A percentile compares a stretch with the other conserved stretches of the same genome.
phyloP scores from a whole-genome alignment of 805 yeast genomes.

The Saturnispora besseyi region DNA sequence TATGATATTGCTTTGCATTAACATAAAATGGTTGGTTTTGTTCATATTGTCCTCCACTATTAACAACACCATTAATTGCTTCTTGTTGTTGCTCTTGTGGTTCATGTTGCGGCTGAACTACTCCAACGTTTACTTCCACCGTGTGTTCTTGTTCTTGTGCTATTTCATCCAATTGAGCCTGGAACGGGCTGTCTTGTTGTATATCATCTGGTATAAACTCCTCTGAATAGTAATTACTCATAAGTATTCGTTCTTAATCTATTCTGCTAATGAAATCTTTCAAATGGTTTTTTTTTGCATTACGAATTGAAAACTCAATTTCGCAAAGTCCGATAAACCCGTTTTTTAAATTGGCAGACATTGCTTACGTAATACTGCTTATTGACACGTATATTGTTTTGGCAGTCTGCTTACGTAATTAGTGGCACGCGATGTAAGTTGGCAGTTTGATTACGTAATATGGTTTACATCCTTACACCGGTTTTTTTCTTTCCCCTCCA shows the following conservation, averaged over 20 bases:
- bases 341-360: neutral
- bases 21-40: constrained; percentile 91
- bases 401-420: neutral
- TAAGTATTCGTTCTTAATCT: neutral
- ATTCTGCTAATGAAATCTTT: neutral
- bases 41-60: neutral
- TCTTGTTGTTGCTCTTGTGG: constrained; percentile 50
- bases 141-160: neutral
- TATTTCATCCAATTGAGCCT: neutral
- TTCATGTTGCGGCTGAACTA: constrained; percentile 1
- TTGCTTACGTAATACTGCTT: neutral
- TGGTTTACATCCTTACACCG: constrained; percentile 1
- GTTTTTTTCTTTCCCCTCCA: neutral
- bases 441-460: neutral
- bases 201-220: constrained; percentile 3
- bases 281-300: neutral
- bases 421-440: neutral
- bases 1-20: constrained; percentile 94
- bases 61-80: too few relatives aligned
- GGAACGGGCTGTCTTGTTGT: neutral
- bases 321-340: neutral
- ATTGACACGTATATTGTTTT: neutral
- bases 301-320: neutral
- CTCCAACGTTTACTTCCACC: neutral
- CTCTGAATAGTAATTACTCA: constrained; percentile 1